Base-by-base conservation (phyloP, 495 filamentous ascomycete genomes). In the Aspergillus egyptiacus region DNA sequence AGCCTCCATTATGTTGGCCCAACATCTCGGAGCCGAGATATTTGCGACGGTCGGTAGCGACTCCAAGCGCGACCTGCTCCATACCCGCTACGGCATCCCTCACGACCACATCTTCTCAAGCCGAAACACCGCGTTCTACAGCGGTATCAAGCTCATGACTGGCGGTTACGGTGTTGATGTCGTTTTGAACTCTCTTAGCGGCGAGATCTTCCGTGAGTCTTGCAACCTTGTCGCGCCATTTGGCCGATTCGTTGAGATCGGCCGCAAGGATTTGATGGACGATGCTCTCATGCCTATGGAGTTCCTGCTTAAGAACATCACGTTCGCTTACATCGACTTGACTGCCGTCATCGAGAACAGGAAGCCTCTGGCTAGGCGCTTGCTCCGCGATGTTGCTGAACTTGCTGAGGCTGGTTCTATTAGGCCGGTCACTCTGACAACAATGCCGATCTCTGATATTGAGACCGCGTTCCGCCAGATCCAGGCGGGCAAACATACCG, bases 21-120 rank as follows among this genome's bases (percentile, higher is more conserved):
- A 81, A 32, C 66, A 70, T 54, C 49, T 77, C 11, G 77, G 77
- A 1, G 78, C 79, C 4, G 73, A 81, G 48, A 67, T 86, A 13
- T 84, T 74, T 57, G 76, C 67, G 0, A 84, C 81, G 0, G 82
- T 80, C 0, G 73, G 76, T 0, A 73, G 67, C 5, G 46, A 65
- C 1, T 71, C 76, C 24, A 80, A 84, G 64, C 73, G 73, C 34
- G 54, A 70, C 3, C 63, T 81, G 10, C 61, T 87, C 10, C 62
- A 68, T 19, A 58, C 66, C 15, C 59, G 68, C 13, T 81, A 74
- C 51, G 66, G 66, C 9, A 64, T 87, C 9, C 66, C 72, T 0
- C 67, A 73, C 10, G 65, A 78, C 19, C 79, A 70, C 43, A 78
- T 86, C 40, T 79, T 84, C 59, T 77, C 63, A 58, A 74, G 72